Percentiles rank a stretch among this genome's conserved stretches.
These are phyloP conservation scores for Lyophyllum decastes DNA, from an alignment of 768 basidiomycete genomes.

Conservation along the genomic window DNA sequence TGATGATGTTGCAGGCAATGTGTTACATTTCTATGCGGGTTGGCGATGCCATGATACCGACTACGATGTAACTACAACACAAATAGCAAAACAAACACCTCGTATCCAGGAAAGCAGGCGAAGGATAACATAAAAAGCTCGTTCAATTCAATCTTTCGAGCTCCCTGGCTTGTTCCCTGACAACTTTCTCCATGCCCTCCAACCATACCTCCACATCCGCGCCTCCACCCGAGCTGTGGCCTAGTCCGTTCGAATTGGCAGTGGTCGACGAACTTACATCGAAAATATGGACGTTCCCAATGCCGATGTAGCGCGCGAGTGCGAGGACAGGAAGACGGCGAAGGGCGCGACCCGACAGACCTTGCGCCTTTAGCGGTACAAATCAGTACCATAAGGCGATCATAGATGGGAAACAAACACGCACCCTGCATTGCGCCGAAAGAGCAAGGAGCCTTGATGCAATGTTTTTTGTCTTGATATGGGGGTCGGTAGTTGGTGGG, in stretches of 20 bases:
- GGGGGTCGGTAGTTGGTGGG: constrained; percentile 28
- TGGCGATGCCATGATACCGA: neutral
- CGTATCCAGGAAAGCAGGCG: neutral
- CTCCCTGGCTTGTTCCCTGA: constrained; percentile 57
- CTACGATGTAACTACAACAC: neutral
- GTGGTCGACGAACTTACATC: neutral
- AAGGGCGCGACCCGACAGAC: constrained; percentile 91
- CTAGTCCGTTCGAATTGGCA: constrained; percentile 8
- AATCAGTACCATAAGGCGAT: neutral
- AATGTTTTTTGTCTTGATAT: constrained; percentile 52
- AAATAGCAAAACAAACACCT: too few relatives aligned
- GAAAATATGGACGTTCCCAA: constrained; percentile 34
- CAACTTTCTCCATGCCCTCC: constrained; percentile 79
- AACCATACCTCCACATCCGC: constrained; percentile 74
- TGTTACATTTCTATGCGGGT: neutral
- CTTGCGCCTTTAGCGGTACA: constrained; percentile 48
- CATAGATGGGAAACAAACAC: constrained; percentile 23
- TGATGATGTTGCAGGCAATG: neutral
- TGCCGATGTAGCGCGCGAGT: constrained; percentile 78
- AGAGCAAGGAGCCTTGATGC: constrained; percentile 64
- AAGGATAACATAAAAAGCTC: constrained; percentile 1
- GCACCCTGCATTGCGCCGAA: constrained; percentile 79
- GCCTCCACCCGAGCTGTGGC: constrained; percentile 12
- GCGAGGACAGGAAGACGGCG: constrained; percentile 94
- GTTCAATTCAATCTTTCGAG: constrained; percentile 44